Percentiles rank a stretch among this genome's conserved stretches.
These are phyloP conservation scores for Echria macrotheca DNA, from an alignment of 495 filamentous ascomycete species.

Conservation along the genomic window DNA sequence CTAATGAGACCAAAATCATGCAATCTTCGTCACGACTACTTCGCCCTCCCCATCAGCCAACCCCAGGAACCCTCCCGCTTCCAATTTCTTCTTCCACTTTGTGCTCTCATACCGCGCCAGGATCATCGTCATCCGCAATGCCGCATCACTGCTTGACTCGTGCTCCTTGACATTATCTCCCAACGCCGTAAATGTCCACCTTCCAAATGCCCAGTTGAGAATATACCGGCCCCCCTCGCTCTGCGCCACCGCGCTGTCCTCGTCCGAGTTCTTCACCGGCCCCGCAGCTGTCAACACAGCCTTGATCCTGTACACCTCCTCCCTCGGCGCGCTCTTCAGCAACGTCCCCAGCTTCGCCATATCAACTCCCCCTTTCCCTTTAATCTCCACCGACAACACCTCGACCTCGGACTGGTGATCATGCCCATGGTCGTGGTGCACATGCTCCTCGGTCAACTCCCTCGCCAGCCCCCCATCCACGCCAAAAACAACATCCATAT, in stretches of 20 bases:
- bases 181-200: slow-evolving; percentile 80
- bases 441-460: slow-evolving; percentile 40
- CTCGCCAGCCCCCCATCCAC: slow-evolving; percentile 75
- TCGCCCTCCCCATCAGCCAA: slow-evolving; percentile 37
- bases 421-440: slow-evolving; percentile 23
- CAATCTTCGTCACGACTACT: slow-evolving; percentile 41
- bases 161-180: slow-evolving; percentile 39
- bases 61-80: slow-evolving; percentile 55
- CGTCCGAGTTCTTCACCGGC: slow-evolving; percentile 56
- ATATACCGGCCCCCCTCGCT: slow-evolving; percentile 55
- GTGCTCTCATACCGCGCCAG: slow-evolving; percentile 76
- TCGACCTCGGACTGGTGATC: slow-evolving; percentile 72
- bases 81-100: slow-evolving; percentile 84
- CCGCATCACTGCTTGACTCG: slow-evolving; percentile 40
- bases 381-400: slow-evolving; percentile 70
- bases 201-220: slow-evolving; percentile 95
- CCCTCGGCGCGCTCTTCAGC: slow-evolving; percentile 67
- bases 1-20: too few species aligned
- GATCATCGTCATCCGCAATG: slow-evolving; percentile 76
- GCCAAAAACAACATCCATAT: slow-evolving; percentile 73
- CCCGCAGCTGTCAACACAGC: slow-evolving; percentile 61
- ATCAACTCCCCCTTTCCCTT: slow-evolving; percentile 47
- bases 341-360: slow-evolving; percentile 58
- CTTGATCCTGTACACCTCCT: slow-evolving; percentile 95
- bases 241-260: slow-evolving; percentile 26